Percentiles rank a stretch among this genome's conserved stretches.
Evolutionary conservation across 805 yeast genomes (phyloP).

Genomic region (Saccharomycopsis vini): DNA sequence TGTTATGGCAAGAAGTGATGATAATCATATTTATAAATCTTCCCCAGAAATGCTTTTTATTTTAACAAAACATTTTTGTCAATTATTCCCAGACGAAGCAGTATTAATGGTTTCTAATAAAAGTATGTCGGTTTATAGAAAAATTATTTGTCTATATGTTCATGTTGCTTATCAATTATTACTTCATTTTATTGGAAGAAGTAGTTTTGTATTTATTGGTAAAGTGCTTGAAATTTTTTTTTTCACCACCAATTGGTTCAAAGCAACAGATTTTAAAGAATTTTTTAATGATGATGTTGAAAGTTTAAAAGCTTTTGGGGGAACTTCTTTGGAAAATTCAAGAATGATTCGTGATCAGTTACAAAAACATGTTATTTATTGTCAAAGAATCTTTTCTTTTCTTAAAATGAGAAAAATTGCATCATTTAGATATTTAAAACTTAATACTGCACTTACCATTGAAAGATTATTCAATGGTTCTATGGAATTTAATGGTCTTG

Average conservation of each 20-base stretch:
- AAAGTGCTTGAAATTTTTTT: constrained; percentile 3
- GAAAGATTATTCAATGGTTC: too few species aligned
- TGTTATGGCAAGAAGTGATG: background rate
- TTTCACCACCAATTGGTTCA: constrained; percentile 1
- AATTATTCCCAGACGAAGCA: constrained; percentile 4
- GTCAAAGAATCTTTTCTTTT: constrained; percentile 7
- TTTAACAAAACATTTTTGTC: constrained; percentile 1
- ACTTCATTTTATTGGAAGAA: background rate
- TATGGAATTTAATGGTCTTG: background rate
- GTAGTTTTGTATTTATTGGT: constrained; percentile 3
- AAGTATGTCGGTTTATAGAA: background rate
- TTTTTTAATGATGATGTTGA: background rate
- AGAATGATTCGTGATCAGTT: background rate
- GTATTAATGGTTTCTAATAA: constrained; percentile 1
- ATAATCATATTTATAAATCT: background rate
- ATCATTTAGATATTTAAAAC: constrained; percentile 4
- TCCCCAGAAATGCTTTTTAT: background rate
- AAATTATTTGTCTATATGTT: constrained; percentile 5
- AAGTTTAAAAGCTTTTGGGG: background rate
- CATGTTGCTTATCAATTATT: constrained; percentile 5
- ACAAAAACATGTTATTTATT: constrained; percentile 3
- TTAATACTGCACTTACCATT: constrained; percentile 1
- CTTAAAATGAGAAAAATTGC: constrained; percentile 5
- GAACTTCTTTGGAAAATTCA: background rate
- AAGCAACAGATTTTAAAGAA: constrained; percentile 4